These are phyloP conservation scores for Penicillium sp. DNA, from an alignment of 2,329 filamentous ascomycete species.

Conservation along the genomic window DNA sequence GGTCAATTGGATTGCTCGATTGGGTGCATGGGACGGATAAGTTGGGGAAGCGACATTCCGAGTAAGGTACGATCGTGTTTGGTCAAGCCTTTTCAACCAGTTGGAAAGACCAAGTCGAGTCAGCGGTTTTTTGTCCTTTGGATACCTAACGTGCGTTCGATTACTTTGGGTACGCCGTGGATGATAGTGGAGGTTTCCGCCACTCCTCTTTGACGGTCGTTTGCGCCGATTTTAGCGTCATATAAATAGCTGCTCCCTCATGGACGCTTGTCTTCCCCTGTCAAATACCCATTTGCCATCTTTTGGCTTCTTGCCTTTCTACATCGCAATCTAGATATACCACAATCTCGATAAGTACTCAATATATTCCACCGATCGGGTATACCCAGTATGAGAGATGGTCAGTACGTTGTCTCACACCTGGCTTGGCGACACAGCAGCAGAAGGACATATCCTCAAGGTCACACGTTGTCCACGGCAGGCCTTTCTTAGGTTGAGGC, in stretches of 20 bases:
- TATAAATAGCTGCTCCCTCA: neutral
- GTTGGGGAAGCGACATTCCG: slow-evolving; percentile 18
- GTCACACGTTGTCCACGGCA: no score
- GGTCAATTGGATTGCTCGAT: slow-evolving; percentile 55
- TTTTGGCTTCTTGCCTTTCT: neutral
- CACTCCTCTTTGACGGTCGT: neutral
- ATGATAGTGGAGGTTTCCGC: neutral
- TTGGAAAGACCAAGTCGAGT: neutral
- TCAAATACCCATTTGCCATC: neutral
- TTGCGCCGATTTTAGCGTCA: neutral
- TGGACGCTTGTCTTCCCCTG: neutral
- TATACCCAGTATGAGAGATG: no score
- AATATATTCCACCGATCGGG: no score
- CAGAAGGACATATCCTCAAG: no score
- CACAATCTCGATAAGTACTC: no score
- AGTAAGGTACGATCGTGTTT: neutral
- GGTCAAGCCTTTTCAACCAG: neutral
- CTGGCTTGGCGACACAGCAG: no score
- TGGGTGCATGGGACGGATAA: slow-evolving; percentile 56
- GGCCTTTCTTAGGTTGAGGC: no score
- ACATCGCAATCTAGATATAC: no score
- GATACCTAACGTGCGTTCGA: neutral
- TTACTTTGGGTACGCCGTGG: neutral
- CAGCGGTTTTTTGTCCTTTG: neutral
- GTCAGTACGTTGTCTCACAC: no score